phyloP scores from a whole-genome alignment of 352 stramenopile species.

The Pythium vanterpoolii region DNA sequence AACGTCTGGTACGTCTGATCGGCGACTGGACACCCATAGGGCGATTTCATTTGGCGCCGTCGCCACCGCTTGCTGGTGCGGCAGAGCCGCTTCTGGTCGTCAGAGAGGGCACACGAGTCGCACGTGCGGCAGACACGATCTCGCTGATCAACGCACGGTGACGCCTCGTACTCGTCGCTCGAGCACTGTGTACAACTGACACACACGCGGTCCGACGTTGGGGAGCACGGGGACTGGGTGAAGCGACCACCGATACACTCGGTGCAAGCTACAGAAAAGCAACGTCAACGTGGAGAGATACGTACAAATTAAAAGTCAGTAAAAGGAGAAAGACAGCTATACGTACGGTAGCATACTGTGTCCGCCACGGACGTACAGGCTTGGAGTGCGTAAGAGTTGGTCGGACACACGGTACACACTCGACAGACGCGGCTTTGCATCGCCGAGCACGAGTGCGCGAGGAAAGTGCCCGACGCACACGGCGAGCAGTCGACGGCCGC shows the following conservation, averaged over 20 bases:
- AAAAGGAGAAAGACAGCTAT: background rate
- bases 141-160: slow-evolving; percentile 42
- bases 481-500: slow-evolving; percentile 47
- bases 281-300: background rate
- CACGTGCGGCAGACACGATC: slow-evolving; percentile 71
- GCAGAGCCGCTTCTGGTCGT: slow-evolving; percentile 53
- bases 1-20: slow-evolving; percentile 54
- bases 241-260: slow-evolving; percentile 60
- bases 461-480: slow-evolving; percentile 41
- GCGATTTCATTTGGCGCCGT: slow-evolving; percentile 51
- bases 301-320: background rate
- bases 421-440: slow-evolving; percentile 49
- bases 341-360: slow-evolving; percentile 70
- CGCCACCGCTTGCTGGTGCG: slow-evolving; percentile 57
- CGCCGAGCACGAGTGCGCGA: slow-evolving; percentile 59
- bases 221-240: slow-evolving; percentile 37
- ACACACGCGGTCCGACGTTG: slow-evolving; percentile 59
- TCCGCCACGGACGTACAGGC: slow-evolving; percentile 50
- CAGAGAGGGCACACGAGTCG: slow-evolving; percentile 66
- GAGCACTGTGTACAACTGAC: slow-evolving; percentile 59
- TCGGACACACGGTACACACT: slow-evolving; percentile 53
- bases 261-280: slow-evolving; percentile 42
- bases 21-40: slow-evolving; percentile 63
- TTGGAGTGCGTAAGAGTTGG: slow-evolving; percentile 49
- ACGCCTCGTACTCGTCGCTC: slow-evolving; percentile 66